phyloP scores from a whole-genome alignment of 2,329 filamentous ascomycete species.

The Thyridium curvatum region DNA sequence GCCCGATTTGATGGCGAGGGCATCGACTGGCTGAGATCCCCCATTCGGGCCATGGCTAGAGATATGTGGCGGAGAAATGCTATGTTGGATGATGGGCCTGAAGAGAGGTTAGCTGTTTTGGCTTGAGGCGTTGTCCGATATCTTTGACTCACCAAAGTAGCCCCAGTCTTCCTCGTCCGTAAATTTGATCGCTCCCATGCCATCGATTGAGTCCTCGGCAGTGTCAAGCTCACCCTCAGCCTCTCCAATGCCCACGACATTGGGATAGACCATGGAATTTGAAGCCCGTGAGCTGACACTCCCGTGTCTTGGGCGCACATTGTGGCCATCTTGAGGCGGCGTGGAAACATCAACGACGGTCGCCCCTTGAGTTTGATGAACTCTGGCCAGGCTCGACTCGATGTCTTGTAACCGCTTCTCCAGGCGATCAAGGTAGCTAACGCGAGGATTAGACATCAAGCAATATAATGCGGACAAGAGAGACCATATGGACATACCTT shows the following conservation, averaged over 20 bases:
- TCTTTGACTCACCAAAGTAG: conserved; percentile 11
- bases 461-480: no score
- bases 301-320: background rate
- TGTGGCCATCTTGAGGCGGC: background rate
- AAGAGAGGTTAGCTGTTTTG: background rate
- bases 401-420: conserved; percentile 6
- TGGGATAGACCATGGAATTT: no score
- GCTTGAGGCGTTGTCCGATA: no score
- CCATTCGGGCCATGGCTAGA: conserved; percentile 7
- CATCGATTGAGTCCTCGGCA: conserved; percentile 13
- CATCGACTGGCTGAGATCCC: background rate
- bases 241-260: background rate
- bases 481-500: background rate
- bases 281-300: background rate
- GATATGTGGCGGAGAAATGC: conserved; percentile 15
- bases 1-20: background rate
- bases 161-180: conserved; percentile 11
- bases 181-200: conserved; percentile 15
- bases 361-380: background rate
- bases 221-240: conserved; percentile 20
- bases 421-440: conserved; percentile 6
- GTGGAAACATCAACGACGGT: background rate
- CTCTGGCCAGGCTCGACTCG: background rate
- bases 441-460: background rate
- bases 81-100: conserved; percentile 17